These are phyloP conservation scores for Pseudogymnoascus sp. DNA, from an alignment of 2,329 filamentous ascomycete species.

Conservation along the genomic window DNA sequence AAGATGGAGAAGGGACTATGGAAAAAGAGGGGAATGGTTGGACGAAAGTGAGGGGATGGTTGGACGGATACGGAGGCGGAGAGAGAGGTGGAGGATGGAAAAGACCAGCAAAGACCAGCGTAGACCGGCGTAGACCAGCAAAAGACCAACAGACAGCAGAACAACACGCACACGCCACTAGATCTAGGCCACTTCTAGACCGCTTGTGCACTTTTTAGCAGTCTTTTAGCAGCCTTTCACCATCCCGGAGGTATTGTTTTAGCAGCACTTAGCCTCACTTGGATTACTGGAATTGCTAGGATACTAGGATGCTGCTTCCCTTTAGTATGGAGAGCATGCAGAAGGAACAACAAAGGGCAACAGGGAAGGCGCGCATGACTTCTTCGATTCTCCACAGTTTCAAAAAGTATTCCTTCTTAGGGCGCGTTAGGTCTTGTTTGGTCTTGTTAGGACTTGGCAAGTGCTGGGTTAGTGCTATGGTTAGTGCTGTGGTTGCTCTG, in stretches of 20 bases:
- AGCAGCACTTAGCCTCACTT: background rate
- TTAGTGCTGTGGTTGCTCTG: background rate
- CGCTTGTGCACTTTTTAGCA: background rate
- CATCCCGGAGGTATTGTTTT: background rate
- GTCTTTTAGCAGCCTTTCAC: background rate
- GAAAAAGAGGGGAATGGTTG: background rate
- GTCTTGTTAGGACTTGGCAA: background rate
- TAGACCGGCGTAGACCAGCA: too few relatives aligned
- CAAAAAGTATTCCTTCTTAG: background rate
- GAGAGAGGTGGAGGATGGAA: too few relatives aligned
- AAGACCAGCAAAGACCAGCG: too few relatives aligned
- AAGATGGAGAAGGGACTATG: background rate
- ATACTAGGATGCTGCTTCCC: background rate
- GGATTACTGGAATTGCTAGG: background rate
- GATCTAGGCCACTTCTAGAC: constrained; percentile 1
- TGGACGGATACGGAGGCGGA: background rate
- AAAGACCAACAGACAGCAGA: background rate
- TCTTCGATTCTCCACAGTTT: constrained; percentile 3
- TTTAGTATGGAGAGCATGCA: background rate
- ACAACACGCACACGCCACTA: background rate
- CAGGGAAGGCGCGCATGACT: constrained; percentile 2
- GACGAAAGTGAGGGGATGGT: background rate
- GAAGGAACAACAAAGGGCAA: background rate
- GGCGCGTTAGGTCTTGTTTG: background rate
- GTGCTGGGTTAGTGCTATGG: background rate